Conservation (phyloP, 2,329 filamentous ascomycete genomes). For the Nothopassalora personata region DNA sequence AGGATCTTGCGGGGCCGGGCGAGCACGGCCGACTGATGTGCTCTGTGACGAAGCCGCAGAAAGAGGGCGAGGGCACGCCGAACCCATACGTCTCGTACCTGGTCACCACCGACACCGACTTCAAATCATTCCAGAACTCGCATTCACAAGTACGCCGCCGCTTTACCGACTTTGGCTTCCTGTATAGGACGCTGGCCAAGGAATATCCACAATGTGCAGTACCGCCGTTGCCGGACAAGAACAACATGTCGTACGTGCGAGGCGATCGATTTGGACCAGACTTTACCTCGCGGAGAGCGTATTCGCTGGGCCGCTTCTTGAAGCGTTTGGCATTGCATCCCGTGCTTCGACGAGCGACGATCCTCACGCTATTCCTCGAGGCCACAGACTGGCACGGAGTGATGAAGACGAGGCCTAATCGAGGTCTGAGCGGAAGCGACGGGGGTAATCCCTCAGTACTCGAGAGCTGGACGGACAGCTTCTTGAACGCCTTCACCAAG, state of each 20-base stretch:
- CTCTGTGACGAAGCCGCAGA: slow-evolving; percentile 74
- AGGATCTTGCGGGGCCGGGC: slow-evolving; percentile 60
- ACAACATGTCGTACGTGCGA: slow-evolving; percentile 97
- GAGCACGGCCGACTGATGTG: slow-evolving; percentile 74
- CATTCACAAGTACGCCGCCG: slow-evolving; percentile 77
- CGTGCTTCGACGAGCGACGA: slow-evolving; percentile 72
- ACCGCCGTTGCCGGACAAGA: slow-evolving; percentile 92
- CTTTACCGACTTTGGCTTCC: slow-evolving; percentile 96
- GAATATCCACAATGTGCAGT: slow-evolving; percentile 91
- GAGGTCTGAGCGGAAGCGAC: slow-evolving; percentile 47
- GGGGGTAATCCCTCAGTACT: slow-evolving; percentile 65
- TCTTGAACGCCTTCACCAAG: slow-evolving; percentile 96
- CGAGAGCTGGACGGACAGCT: slow-evolving; percentile 90
- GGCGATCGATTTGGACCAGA: slow-evolving; percentile 92
- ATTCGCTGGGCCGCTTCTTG: slow-evolving; percentile 88
- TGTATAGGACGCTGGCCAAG: slow-evolving; percentile 81
- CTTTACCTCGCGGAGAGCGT: slow-evolving; percentile 81
- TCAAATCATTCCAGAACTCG: slow-evolving; percentile 82
- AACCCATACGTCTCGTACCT: slow-evolving; percentile 95
- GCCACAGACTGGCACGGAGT: slow-evolving; percentile 93
- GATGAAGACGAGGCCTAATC: slow-evolving; percentile 71
- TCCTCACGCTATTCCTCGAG: slow-evolving; percentile 87
- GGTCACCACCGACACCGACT: slow-evolving; percentile 87
- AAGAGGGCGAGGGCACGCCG: slow-evolving; percentile 94
- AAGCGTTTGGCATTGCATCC: slow-evolving; percentile 82